A percentile compares a stretch with the other conserved stretches of the same genome.
phyloP scores from a whole-genome alignment of 768 basidiomycete species.

The Russula vinacea region DNA sequence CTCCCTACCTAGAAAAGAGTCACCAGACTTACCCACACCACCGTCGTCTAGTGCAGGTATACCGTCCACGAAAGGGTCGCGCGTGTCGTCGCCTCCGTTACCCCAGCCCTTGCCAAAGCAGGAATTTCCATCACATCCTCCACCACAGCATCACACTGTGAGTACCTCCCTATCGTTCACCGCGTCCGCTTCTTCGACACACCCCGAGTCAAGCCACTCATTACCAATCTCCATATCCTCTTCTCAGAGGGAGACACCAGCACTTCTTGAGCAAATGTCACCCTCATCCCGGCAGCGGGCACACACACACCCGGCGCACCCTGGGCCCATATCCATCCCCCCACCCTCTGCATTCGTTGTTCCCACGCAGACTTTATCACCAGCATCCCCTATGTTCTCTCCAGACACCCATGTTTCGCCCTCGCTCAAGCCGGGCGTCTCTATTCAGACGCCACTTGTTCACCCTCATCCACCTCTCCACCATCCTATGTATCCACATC shows the following conservation, averaged over 20 bases:
- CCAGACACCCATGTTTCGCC: conserved; percentile 24
- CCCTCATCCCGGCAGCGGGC: conserved; percentile 28
- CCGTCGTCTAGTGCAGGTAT: conserved; percentile 28
- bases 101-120: conserved; percentile 12
- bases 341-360: conserved; percentile 49
- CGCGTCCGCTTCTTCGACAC: background rate
- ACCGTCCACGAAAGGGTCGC: conserved; percentile 16
- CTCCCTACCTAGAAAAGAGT: conserved; percentile 4
- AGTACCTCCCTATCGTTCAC: conserved; percentile 6
- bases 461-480: conserved; percentile 39
- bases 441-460: conserved; percentile 20
- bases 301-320: conserved; percentile 50
- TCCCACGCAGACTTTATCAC: conserved; percentile 37
- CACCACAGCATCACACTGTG: conserved; percentile 1
- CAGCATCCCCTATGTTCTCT: conserved; percentile 34
- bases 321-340: conserved; percentile 67
- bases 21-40: conserved; percentile 28
- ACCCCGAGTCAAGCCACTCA: background rate
- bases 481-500: conserved; percentile 35
- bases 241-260: conserved; percentile 10
- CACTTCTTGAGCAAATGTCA: conserved; percentile 24
- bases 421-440: conserved; percentile 16
- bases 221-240: background rate
- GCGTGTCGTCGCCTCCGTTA: conserved; percentile 19
- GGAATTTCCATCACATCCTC: conserved; percentile 10